phyloP scores from a whole-genome alignment of 2,329 filamentous ascomycete species.

The Phialemonium atrogriseum region DNA sequence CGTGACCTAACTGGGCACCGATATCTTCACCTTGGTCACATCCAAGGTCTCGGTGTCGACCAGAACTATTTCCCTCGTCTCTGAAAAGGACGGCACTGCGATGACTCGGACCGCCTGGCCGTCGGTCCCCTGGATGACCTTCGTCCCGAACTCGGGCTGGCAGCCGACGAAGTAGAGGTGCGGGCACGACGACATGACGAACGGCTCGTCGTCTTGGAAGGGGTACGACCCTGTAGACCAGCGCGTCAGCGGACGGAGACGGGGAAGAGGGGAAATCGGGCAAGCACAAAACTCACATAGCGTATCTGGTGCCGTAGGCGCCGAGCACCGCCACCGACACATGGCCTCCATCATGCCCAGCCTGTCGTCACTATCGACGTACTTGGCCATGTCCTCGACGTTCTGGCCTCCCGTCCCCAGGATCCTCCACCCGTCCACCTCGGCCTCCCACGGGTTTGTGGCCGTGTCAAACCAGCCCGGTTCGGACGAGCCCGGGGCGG shows the following conservation, averaged over 20 bases:
- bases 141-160: conserved; percentile 70
- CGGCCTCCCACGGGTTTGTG: conserved; percentile 89
- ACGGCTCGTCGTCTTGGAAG: conserved; percentile 88
- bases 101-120: conserved; percentile 70
- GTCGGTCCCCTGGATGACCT: conserved; percentile 55
- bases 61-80: conserved; percentile 71
- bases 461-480: conserved; percentile 77
- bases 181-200: conserved; percentile 76
- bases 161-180: conserved; percentile 88
- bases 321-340: conserved; percentile 83
- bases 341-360: conserved; percentile 90
- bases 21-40: conserved; percentile 59
- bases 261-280: background rate
- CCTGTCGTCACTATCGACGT: conserved; percentile 69
- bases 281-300: conserved; percentile 56
- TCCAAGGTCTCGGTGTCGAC: conserved; percentile 82
- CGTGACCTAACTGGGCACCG: no score
- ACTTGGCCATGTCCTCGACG: conserved; percentile 87
- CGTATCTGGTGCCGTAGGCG: conserved; percentile 93
- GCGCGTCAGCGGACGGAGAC: conserved; percentile 5
- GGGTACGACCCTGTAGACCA: conserved; percentile 74
- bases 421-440: conserved; percentile 82
- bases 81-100: conserved; percentile 73
- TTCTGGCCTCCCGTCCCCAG: conserved; percentile 88
- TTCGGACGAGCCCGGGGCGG: conserved; percentile 32